Conservation (phyloP, 257 asterid species). For the Nicotiana knightiana region DNA sequence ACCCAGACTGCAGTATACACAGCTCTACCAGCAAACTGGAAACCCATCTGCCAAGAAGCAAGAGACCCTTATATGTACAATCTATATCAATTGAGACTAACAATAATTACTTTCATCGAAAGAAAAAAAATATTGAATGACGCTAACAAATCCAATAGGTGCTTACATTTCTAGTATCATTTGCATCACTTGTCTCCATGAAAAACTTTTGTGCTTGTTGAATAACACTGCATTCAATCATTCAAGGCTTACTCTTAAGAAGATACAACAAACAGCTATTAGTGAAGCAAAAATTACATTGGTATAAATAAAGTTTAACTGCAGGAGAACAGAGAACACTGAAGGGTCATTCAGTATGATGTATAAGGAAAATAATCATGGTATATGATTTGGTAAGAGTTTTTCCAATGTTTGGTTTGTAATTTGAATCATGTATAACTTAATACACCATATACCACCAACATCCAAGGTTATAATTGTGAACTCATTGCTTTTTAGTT, state of each 20-base stretch:
- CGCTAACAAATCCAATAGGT: neutral
- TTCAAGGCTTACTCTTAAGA: neutral
- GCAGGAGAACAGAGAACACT: neutral
- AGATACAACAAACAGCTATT: neutral
- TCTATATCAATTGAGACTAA: neutral
- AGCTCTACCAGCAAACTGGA: constrained; percentile 94
- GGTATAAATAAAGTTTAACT: neutral
- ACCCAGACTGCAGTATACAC: constrained; percentile 93
- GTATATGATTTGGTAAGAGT: too few relatives aligned
- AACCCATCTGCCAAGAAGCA: constrained; percentile 69
- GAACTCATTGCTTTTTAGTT: too few relatives aligned
- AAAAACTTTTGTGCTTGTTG: constrained; percentile 78
- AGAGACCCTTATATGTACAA: constrained; percentile 2
- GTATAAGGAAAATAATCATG: too few relatives aligned
- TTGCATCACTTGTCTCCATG: constrained; percentile 70
- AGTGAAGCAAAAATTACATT: neutral
- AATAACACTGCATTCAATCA: constrained; percentile 58
- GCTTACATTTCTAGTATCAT: constrained; percentile 78
- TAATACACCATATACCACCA: too few relatives aligned
- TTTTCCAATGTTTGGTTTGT: too few relatives aligned
- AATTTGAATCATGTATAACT: too few relatives aligned
- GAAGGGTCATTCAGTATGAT: too few relatives aligned
- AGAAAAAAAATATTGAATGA: neutral
- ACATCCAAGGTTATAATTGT: too few relatives aligned
- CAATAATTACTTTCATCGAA: neutral